phyloP scores from a whole-genome alignment of 306 rosid species.

The Lithocarpus polystachyus region DNA sequence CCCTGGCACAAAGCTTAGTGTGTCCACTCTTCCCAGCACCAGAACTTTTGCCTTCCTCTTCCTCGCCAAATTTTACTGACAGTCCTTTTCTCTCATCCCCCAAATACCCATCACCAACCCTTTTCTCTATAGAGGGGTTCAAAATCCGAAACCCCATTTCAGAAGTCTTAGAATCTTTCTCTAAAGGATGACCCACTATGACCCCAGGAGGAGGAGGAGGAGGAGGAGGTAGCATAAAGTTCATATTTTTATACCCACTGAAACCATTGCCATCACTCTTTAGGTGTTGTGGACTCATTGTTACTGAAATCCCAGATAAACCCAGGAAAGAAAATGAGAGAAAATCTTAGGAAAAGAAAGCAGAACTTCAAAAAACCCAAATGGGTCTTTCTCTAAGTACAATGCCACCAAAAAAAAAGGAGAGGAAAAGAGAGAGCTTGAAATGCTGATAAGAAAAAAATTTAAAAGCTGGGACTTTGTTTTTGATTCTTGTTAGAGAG shows the following conservation, averaged over 20 bases:
- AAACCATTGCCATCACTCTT: conserved; percentile 24
- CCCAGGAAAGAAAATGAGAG: background rate
- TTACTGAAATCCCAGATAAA: background rate
- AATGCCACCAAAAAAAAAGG: conserved; percentile 18
- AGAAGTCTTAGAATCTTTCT: background rate
- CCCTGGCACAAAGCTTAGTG: conserved; percentile 70
- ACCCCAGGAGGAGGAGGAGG: conserved; percentile 15
- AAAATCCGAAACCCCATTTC: conserved; percentile 46
- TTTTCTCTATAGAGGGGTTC: conserved; percentile 16
- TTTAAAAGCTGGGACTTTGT: background rate
- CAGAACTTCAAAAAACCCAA: conserved; percentile 12
- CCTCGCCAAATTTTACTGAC: conserved; percentile 43
- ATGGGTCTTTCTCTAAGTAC: background rate
- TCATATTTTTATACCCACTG: conserved; percentile 18
- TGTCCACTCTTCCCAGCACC: conserved; percentile 28
- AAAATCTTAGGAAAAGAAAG: background rate
- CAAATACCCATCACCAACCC: conserved; percentile 13
- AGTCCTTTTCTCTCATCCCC: conserved; percentile 12
- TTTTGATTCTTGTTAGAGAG: background rate
- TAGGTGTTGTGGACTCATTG: conserved; percentile 41
- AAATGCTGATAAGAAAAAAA: background rate
- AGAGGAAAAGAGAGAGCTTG: background rate
- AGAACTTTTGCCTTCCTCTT: conserved; percentile 20
- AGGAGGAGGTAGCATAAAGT: conserved; percentile 25
- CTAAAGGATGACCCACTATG: background rate